phyloP scores from a whole-genome alignment of 2,329 filamentous ascomycete species.

The Colletotrichum spaethianum region DNA sequence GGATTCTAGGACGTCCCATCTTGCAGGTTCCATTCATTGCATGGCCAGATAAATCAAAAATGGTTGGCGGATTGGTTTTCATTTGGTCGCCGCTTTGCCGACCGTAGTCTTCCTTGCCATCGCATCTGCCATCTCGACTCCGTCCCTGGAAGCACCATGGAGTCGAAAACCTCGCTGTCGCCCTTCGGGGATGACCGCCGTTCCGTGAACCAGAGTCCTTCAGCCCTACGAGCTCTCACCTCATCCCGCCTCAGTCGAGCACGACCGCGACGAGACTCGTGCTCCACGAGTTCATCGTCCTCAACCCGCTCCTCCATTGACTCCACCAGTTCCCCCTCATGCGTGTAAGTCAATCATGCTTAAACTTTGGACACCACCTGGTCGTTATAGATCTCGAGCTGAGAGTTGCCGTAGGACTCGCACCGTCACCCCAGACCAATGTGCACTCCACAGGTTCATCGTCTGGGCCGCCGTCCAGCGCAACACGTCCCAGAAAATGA shows the following conservation, averaged over 20 bases:
- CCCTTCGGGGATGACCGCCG: slow-evolving; percentile 47
- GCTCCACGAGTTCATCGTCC: slow-evolving; percentile 45
- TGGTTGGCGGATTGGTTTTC: slow-evolving; percentile 34
- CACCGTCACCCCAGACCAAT: slow-evolving; percentile 62
- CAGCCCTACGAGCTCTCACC: slow-evolving; percentile 51
- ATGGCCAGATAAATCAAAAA: slow-evolving; percentile 39
- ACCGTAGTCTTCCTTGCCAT: slow-evolving; percentile 20
- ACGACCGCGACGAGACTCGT: slow-evolving; percentile 50
- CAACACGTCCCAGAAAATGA: slow-evolving; percentile 64
- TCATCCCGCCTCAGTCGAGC: slow-evolving; percentile 50
- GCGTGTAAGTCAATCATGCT: slow-evolving; percentile 51
- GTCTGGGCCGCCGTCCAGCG: slow-evolving; percentile 70
- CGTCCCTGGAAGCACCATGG: slow-evolving; percentile 44
- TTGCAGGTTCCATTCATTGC: slow-evolving; percentile 25
- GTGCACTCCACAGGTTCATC: slow-evolving; percentile 68
- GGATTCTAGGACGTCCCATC: slow-evolving; percentile 35
- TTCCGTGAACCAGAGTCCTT: slow-evolving; percentile 46
- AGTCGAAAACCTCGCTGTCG: slow-evolving; percentile 48
- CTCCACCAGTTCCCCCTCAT: slow-evolving; percentile 47
- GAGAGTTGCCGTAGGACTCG: slow-evolving; percentile 55
- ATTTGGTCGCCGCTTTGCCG: slow-evolving; percentile 24
- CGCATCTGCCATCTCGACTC: slow-evolving; percentile 2
- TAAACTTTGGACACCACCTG: background rate
- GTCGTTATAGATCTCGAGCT: slow-evolving; percentile 13
- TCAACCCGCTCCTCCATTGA: slow-evolving; percentile 44